These are phyloP conservation scores for Oryza glumipatula DNA, from an alignment of 176 grass and related monocot species.

Conservation along the genomic window DNA sequence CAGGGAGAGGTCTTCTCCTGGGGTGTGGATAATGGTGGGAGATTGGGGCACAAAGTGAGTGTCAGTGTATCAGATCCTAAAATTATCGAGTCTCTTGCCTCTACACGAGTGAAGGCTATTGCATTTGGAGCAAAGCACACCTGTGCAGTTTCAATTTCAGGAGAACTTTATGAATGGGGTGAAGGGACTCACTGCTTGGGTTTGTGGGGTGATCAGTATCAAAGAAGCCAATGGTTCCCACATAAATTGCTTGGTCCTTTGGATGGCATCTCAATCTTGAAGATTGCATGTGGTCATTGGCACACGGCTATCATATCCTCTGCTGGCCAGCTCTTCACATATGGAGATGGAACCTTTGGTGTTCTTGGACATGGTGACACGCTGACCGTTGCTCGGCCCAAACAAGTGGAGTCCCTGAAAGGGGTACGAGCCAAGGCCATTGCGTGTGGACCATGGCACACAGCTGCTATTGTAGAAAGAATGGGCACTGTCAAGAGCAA, in stretches of 20 bases:
- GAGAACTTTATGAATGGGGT: constrained; percentile 92
- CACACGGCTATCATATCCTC: constrained; percentile 88
- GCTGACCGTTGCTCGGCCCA: constrained; percentile 57
- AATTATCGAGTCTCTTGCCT: constrained; percentile 72
- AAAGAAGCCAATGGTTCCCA: constrained; percentile 82
- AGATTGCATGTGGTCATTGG: constrained; percentile 90
- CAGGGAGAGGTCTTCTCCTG: constrained; percentile 94
- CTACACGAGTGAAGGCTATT: constrained; percentile 63
- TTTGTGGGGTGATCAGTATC: constrained; percentile 42
- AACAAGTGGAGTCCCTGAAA: constrained; percentile 84
- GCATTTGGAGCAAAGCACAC: constrained; percentile 79
- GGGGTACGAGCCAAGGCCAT: constrained; percentile 75
- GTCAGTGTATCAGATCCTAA: constrained; percentile 59
- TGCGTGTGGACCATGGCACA: constrained; percentile 95
- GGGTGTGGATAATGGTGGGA: constrained; percentile 74
- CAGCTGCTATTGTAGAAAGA: constrained; percentile 86
- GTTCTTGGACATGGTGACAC: constrained; percentile 94
- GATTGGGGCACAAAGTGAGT: constrained; percentile 73
- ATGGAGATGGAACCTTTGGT: constrained; percentile 90
- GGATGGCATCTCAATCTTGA: constrained; percentile 72
- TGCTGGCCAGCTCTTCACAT: constrained; percentile 77
- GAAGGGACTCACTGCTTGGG: constrained; percentile 52
- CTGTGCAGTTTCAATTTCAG: constrained; percentile 74
- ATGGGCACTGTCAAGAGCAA: constrained; percentile 65
- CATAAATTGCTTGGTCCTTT: constrained; percentile 60